Evolutionary conservation across 2,329 filamentous ascomycete species (phyloP), one percentile per base, ranked within the genome.

Genomic region (Cytospora chrysosperma): DNA sequence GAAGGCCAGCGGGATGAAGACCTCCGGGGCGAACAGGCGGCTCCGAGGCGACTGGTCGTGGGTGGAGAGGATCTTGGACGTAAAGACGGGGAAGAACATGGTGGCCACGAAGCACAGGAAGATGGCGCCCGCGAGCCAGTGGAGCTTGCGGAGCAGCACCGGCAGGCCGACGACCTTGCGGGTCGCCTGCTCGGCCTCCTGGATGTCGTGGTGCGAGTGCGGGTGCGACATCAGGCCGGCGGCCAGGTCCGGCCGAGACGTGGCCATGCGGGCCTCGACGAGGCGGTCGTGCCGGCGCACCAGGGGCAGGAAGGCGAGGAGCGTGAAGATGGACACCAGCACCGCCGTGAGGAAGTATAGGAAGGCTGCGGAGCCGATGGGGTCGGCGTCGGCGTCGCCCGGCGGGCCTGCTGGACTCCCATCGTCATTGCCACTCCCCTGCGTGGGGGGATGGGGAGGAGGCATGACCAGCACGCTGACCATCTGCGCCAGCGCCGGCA

Each of bases 11-110:
- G 95, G 93, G 63, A 98, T 93, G 74, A 98, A 99, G 19, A 89
- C 87, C 0, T 87, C 81, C 0, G 91, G 86, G 59, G 87, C 85
- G 68, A 96, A 85, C 19, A 96, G 77, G 19, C 81, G 77, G 15
- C 82, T 78, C 19, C 28, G n/a, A 27, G 12, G 13, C 62, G 58
- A 40, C 50, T 56, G 62, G 34, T 62, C 62, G 49, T 68, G 66
- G 3, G 83, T 78, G 10, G 82, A 84, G 37, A 77, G 70, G 67
- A 89, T 88, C 75, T 89, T 86, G 63, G 83, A 79, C 0, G 95
- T 98, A 76, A 96, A 96, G 65, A 98, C 91, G 0, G 95, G 95
- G 79, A 93, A 98, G 73, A 95, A 88, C 49, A 99, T 98, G 56
- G 93, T 93, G 61, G 94, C 78, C 50, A 83, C 78, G 72, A 98